A percentile compares a stretch with the other conserved stretches of the same genome.
These are phyloP conservation scores for Hibiscus mutabilis DNA, from an alignment of 345 rosid genomes.

Conservation along the genomic window DNA sequence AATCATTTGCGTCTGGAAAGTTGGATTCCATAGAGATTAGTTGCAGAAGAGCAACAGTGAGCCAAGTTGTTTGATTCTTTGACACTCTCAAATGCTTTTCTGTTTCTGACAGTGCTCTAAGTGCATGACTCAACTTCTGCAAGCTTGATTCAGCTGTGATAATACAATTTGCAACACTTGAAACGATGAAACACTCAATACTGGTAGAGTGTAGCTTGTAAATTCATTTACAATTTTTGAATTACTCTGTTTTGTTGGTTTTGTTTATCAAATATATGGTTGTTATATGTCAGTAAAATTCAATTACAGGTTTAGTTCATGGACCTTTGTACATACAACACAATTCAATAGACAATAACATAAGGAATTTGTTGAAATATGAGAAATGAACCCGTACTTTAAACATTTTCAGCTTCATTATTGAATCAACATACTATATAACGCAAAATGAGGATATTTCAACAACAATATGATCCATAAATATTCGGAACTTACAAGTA, in stretches of 20 bases:
- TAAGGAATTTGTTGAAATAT: not conserved
- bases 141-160: slow-evolving; percentile 68
- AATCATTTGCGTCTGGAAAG: slow-evolving; percentile 33
- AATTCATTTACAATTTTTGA: not conserved
- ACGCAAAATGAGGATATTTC: not conserved
- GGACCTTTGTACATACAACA: not conserved
- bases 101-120: slow-evolving; percentile 84
- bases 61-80: slow-evolving; percentile 95
- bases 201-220: not conserved
- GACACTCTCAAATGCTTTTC: slow-evolving; percentile 88
- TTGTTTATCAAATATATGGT: no score
- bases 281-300: not conserved
- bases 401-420: not conserved
- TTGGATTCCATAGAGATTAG: slow-evolving; percentile 57
- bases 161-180: slow-evolving; percentile 9
- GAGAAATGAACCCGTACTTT: not conserved
- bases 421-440: not conserved
- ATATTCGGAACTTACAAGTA: slow-evolving; percentile 39
- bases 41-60: slow-evolving; percentile 87
- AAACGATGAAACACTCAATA: not conserved
- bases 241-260: no score
- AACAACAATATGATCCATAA: not conserved
- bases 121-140: slow-evolving; percentile 62
- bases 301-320: not conserved
- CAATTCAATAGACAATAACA: no score